Evolutionary conservation across 1,284 basidiomycete genomes (phyloP).

Genomic region (Ustilago tritici): DNA sequence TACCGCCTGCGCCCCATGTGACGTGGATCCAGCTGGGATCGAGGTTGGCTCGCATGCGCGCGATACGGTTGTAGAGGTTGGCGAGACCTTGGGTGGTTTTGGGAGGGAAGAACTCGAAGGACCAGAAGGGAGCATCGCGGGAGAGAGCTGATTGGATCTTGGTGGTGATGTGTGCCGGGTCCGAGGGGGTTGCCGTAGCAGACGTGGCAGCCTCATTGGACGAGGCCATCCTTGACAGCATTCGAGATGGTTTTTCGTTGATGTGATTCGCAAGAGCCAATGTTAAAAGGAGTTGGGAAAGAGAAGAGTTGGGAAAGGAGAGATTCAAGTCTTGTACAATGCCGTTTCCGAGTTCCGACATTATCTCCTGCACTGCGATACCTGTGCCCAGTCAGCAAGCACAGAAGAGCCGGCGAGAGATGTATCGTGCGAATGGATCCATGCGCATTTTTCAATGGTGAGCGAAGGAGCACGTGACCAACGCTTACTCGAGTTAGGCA

Average conservation of each 20-base stretch:
- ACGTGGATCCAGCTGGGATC: constrained; percentile 74
- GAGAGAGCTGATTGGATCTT: constrained; percentile 28
- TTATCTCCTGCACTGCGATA: not conserved
- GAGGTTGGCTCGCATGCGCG: constrained; percentile 77
- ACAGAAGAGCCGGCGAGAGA: not conserved
- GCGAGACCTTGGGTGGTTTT: constrained; percentile 89
- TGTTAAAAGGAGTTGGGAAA: not conserved
- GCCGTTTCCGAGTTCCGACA: constrained; percentile 13
- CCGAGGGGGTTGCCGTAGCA: not conserved
- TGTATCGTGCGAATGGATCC: not conserved
- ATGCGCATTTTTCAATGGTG: too few relatives aligned
- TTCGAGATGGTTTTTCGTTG: not conserved
- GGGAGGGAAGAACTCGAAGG: constrained; percentile 95
- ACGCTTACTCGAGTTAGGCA: too few relatives aligned
- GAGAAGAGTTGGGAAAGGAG: too few relatives aligned
- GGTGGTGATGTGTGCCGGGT: constrained; percentile 52
- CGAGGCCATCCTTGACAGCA: not conserved
- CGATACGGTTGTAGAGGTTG: constrained; percentile 69
- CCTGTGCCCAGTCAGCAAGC: constrained; percentile 5
- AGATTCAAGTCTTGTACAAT: too few relatives aligned
- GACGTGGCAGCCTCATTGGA: not conserved
- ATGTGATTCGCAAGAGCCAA: not conserved
- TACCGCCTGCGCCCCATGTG: constrained; percentile 97
- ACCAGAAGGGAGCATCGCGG: constrained; percentile 66
- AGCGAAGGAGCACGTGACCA: too few relatives aligned